Evolutionary conservation across 2,329 filamentous ascomycete species (phyloP).

Genomic region (Basipetospora sp.): DNA sequence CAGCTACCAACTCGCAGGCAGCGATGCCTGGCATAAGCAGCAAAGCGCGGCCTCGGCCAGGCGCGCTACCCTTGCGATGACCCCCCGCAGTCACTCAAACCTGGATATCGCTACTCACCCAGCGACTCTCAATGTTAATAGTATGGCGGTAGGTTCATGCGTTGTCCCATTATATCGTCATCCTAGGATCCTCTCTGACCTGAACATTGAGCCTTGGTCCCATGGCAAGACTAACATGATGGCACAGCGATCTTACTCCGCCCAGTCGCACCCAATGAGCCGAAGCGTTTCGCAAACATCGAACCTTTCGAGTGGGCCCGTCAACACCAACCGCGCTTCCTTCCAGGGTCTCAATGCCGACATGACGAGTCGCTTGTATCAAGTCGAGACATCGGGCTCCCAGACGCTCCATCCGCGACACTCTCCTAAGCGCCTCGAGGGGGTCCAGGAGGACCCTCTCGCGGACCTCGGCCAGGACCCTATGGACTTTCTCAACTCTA

Average conservation of each 20-base stretch:
- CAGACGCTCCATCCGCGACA: constrained; percentile 9
- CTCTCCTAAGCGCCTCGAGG: neutral
- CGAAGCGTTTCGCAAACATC: constrained; percentile 29
- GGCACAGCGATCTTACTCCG: constrained; percentile 5
- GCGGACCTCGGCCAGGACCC: constrained; percentile 25
- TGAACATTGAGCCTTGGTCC: too few relatives aligned
- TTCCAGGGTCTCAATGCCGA: neutral
- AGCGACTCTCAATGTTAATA: neutral
- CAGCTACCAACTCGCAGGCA: neutral
- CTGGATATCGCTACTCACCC: constrained; percentile 7
- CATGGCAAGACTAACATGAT: too few relatives aligned
- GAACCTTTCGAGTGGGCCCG: constrained; percentile 12
- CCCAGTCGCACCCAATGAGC: constrained; percentile 25
- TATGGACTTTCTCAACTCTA: constrained; percentile 21
- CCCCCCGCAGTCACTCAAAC: constrained; percentile 10
- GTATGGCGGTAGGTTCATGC: constrained; percentile 6
- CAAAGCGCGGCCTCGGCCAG: neutral
- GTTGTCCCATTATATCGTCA: too few relatives aligned
- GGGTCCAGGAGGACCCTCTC: constrained; percentile 16
- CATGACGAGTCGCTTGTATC: constrained; percentile 16
- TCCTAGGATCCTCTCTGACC: too few relatives aligned
- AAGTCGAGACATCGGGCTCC: constrained; percentile 17
- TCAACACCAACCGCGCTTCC: neutral
- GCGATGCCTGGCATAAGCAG: neutral
- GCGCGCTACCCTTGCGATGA: constrained; percentile 4